A percentile compares a stretch with the other conserved stretches of the same genome.
Conservation (phyloP, 2,329 filamentous ascomycete genomes). For the Trichophyton benhamiae region DNA sequence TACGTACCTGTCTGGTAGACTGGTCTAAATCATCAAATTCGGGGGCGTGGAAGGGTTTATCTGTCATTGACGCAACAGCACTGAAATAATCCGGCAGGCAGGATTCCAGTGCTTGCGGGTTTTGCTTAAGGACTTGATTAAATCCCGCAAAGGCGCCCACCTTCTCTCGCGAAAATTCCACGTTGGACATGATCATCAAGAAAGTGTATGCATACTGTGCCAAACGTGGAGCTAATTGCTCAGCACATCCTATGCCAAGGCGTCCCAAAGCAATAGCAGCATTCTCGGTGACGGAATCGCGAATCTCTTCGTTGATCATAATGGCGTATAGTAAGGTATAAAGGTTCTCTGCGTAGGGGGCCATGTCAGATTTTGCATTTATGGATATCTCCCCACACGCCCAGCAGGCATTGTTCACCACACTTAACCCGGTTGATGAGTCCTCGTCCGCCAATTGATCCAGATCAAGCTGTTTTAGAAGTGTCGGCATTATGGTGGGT, state of each 20-base stretch:
- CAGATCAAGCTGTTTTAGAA: constrained; percentile 80
- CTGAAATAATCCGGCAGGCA: constrained; percentile 70
- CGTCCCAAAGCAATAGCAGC: constrained; percentile 85
- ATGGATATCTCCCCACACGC: constrained; percentile 85
- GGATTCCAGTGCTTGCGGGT: constrained; percentile 85
- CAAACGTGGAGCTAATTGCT: constrained; percentile 66
- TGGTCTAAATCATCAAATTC: constrained; percentile 49
- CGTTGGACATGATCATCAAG: constrained; percentile 65
- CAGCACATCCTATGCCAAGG: constrained; percentile 66
- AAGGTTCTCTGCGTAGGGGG: constrained; percentile 62
- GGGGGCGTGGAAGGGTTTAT: constrained; percentile 51
- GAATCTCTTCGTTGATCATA: constrained; percentile 71
- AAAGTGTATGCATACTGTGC: constrained; percentile 71
- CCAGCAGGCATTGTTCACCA: constrained; percentile 98
- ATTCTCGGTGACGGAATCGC: constrained; percentile 80
- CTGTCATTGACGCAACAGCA: constrained; percentile 61
- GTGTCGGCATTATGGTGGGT: constrained; percentile 56
- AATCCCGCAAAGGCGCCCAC: constrained; percentile 88
- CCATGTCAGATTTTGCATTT: constrained; percentile 59
- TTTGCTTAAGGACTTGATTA: constrained; percentile 67
- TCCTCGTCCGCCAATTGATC: constrained; percentile 65
- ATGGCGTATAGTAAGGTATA: constrained; percentile 69
- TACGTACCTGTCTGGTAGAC: constrained; percentile 62
- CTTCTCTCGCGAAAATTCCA: constrained; percentile 86
- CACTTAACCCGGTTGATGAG: constrained; percentile 73